Conservation (phyloP, 345 rosid species). For the Schrenkiella parvula region DNA sequence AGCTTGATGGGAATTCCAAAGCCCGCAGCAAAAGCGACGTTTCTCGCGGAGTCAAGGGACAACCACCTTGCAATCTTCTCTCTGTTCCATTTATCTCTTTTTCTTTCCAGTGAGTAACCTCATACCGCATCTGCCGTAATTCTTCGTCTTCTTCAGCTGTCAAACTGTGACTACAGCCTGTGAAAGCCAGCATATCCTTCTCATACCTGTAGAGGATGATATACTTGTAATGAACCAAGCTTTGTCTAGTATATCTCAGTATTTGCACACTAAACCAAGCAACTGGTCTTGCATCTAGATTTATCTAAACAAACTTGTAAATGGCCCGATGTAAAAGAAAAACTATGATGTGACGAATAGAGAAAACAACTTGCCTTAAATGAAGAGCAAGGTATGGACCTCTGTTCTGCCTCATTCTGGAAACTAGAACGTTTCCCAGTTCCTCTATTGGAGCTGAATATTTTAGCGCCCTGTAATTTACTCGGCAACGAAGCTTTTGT, state of each 20-base stretch:
- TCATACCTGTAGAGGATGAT: constrained; percentile 58
- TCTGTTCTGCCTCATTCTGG: constrained; percentile 71
- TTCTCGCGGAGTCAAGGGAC: constrained; percentile 93
- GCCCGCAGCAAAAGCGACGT: constrained; percentile 86
- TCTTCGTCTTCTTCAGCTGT: constrained; percentile 81
- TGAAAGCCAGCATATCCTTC: constrained; percentile 98
- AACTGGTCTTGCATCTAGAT: not conserved
- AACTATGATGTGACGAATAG: not conserved
- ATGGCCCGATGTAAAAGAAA: not conserved
- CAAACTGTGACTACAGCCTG: constrained; percentile 91
- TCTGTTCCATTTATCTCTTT: constrained; percentile 91
- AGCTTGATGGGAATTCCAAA: constrained; percentile 66
- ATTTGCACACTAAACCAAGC: constrained; percentile 1
- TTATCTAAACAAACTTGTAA: not conserved
- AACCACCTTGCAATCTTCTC: constrained; percentile 83
- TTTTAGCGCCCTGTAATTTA: constrained; percentile 74
- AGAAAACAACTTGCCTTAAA: constrained; percentile 55
- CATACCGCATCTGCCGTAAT: constrained; percentile 70
- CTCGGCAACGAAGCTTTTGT: constrained; percentile 91
- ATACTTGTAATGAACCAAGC: not conserved
- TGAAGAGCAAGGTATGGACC: constrained; percentile 93
- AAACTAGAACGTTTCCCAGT: constrained; percentile 68
- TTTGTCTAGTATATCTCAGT: not conserved
- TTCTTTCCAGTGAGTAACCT: constrained; percentile 88
- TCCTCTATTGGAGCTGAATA: constrained; percentile 79